Percentiles rank a stretch among this genome's conserved stretches.
Conservation (phyloP, 73 alveolate genomes). For the Paramecium pentaurelia region DNA sequence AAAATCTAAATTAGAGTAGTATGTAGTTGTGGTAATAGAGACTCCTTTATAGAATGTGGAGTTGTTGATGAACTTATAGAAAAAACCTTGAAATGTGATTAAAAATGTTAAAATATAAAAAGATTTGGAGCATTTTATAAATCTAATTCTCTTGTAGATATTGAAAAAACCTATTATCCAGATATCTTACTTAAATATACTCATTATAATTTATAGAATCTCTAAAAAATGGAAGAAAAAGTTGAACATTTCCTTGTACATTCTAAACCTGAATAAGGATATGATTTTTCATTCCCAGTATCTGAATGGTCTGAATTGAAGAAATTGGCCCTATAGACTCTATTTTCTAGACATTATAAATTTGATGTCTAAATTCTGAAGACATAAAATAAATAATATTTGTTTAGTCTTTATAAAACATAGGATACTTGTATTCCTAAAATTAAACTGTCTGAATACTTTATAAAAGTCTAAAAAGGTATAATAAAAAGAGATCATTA, state of each 20-base stretch:
- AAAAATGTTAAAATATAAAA: constrained; percentile 49
- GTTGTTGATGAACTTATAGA: constrained; percentile 55
- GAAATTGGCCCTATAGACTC: constrained; percentile 10
- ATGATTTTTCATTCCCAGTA: constrained; percentile 35
- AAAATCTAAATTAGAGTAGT: constrained; percentile 70
- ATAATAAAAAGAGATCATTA: constrained; percentile 45
- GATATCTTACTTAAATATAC: constrained; percentile 50
- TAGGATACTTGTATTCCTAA: constrained; percentile 50
- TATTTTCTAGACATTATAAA: constrained; percentile 49
- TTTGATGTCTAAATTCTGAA: constrained; percentile 33
- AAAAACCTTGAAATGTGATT: constrained; percentile 43
- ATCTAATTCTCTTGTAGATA: constrained; percentile 18
- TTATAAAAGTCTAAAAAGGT: constrained; percentile 52
- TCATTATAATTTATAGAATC: constrained; percentile 34
- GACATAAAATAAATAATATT: constrained; percentile 24
- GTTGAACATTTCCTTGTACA: not conserved
- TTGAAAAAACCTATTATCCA: constrained; percentile 55
- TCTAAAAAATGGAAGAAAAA: constrained; percentile 33
- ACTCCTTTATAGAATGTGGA: constrained; percentile 58
- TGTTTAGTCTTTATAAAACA: constrained; percentile 7
- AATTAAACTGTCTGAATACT: constrained; percentile 55
- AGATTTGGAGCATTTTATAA: constrained; percentile 54
- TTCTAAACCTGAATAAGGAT: not conserved
- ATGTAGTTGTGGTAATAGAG: constrained; percentile 75
- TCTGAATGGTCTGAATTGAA: constrained; percentile 2